Evolutionary conservation across 495 filamentous ascomycete genomes (phyloP), one percentile per base, ranked within the genome.

Genomic region (Aspergillus ostianus): DNA sequence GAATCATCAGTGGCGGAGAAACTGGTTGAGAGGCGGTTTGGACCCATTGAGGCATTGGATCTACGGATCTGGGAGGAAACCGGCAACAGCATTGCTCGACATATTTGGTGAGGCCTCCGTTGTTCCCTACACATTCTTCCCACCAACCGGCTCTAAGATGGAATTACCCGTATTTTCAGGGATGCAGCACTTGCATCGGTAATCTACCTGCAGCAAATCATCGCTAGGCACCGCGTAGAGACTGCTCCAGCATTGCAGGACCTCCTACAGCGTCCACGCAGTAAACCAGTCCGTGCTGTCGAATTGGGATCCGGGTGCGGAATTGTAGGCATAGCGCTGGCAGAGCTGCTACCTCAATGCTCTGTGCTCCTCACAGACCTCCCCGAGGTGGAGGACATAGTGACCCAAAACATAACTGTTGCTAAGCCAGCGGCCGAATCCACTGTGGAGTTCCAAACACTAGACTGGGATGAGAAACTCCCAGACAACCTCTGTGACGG

Each of bases 71-170:
- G 88, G 77, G 94, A 98, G 67, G 93, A 98, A 59, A 92, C 92
- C 2, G 93, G 93, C 7, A 92, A 98, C 69, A 96, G 90, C 69
- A 97, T 98, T 65, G 93, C 93, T 17, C 82, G 92, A 17, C 94
- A 98, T 73, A 85, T 98, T 50, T 98, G 94, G 94, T 93, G 86
- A 72, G 71, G 45, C 55, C 32, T 53, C 51, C 21, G 47, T 44
- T 53, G 18, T 23, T 9, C 79, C 67, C 23, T 77, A 9, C 32
- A 30, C 30, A 6, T 30, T 49, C 17, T 49, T 12, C 36, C 53
- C 27, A 30, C 32, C 32, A 41, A 26, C 13, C 13, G 15, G 21
- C 56, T 64, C 59, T 64, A 64, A 65, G 59, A 49, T 49, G 20
- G 41, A 10, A 23, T 21, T 55, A 58, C 29, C 50, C 50, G 47